phyloP scores from a whole-genome alignment of 2,329 filamentous ascomycete genomes.

The Monosporascus sp. region DNA sequence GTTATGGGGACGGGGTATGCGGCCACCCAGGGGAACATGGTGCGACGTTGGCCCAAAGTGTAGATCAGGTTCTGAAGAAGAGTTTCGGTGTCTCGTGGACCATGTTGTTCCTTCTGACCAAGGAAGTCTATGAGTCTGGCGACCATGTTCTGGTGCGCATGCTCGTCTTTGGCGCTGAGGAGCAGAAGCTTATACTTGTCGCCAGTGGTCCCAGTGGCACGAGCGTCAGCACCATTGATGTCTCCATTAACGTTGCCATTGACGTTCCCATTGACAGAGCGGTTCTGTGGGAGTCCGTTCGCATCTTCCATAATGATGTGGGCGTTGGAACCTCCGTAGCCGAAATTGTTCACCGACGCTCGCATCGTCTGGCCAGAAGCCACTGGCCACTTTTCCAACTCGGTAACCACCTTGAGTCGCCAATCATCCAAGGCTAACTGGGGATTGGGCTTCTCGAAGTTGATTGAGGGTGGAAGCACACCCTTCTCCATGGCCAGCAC shows the following conservation, averaged over 20 bases:
- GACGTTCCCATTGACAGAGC: neutral
- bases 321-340: conserved; percentile 7
- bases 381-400: too few species aligned
- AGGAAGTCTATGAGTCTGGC: conserved; percentile 1
- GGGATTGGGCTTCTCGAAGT: too few species aligned
- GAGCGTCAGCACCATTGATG: neutral
- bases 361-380: too few species aligned
- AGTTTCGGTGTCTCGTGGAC: neutral
- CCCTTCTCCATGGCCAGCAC: too few species aligned
- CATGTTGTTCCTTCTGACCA: neutral
- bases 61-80: conserved; percentile 3
- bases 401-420: too few species aligned
- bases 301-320: conserved; percentile 7
- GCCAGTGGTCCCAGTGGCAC: too few species aligned
- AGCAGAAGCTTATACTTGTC: neutral
- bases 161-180: conserved; percentile 1
- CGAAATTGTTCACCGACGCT: neutral
- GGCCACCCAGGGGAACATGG: conserved; percentile 1
- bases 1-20: neutral
- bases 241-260: neutral
- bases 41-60: conserved; percentile 3
- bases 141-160: neutral
- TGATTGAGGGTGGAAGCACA: too few species aligned
- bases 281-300: neutral
- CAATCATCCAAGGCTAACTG: too few species aligned